Conservation (phyloP, 305 asterid genomes). For the Fraxinus latifolia region DNA sequence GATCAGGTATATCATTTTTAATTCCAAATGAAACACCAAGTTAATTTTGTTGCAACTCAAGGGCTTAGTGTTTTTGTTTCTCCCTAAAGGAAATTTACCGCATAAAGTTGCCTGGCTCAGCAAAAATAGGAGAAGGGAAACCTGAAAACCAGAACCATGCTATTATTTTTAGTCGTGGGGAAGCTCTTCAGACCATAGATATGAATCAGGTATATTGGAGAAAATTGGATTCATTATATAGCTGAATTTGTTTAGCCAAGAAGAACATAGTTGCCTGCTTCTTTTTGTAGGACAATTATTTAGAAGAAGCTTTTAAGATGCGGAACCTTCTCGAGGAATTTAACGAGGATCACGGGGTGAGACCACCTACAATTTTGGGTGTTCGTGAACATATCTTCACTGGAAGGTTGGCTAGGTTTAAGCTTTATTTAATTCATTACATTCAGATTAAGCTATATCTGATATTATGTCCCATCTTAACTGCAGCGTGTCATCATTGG, state of each 20-base stretch:
- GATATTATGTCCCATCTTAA: slow-evolving; percentile 25
- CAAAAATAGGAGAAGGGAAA: slow-evolving; percentile 97
- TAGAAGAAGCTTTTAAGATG: slow-evolving; percentile 99
- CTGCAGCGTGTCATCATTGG: slow-evolving; percentile 96
- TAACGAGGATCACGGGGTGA: slow-evolving; percentile 95
- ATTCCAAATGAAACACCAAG: background rate
- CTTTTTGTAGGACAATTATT: slow-evolving; percentile 77
- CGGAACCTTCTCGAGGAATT: slow-evolving; percentile 97
- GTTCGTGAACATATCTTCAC: slow-evolving; percentile 99
- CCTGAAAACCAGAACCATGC: slow-evolving; percentile 99
- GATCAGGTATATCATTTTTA: slow-evolving; percentile 69
- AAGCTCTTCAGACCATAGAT: slow-evolving; percentile 98
- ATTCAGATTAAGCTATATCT: slow-evolving; percentile 22
- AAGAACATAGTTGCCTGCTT: slow-evolving; percentile 19
- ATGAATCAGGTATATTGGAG: slow-evolving; percentile 84
- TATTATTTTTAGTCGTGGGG: slow-evolving; percentile 86
- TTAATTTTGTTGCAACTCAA: slow-evolving; percentile 11
- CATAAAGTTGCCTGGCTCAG: slow-evolving; percentile 89
- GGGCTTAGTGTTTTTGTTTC: slow-evolving; percentile 27
- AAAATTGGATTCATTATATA: slow-evolving; percentile 14
- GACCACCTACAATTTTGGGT: slow-evolving; percentile 94
- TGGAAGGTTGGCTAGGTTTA: slow-evolving; percentile 64
- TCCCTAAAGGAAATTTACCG: slow-evolving; percentile 88
- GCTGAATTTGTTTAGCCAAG: slow-evolving; percentile 13
- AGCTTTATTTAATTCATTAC: slow-evolving; percentile 18